Percentiles rank a stretch among this genome's conserved stretches.
These are phyloP conservation scores for Lasiosphaeria miniovina DNA, from an alignment of 495 filamentous ascomycete species.

Conservation along the genomic window DNA sequence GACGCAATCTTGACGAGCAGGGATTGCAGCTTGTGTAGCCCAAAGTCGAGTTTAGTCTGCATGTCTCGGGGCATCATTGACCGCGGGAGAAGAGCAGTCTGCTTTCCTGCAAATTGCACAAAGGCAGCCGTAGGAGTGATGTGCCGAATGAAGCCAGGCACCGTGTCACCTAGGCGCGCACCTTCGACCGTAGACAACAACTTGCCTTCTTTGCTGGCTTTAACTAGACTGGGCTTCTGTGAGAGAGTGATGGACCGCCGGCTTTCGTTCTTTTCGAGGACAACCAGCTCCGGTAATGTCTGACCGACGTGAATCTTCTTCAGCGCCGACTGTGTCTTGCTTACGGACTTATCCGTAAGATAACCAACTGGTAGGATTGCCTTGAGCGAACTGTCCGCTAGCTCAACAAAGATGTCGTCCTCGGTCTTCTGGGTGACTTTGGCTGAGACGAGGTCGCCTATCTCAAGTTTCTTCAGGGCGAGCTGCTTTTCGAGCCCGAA, in stretches of 20 bases:
- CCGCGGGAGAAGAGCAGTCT: conserved; percentile 76
- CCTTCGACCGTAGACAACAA: conserved; percentile 67
- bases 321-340: conserved; percentile 69
- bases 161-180: conserved; percentile 61
- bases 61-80: conserved; percentile 67
- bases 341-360: conserved; percentile 73
- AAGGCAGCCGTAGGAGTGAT: conserved; percentile 76
- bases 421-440: conserved; percentile 81
- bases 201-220: conserved; percentile 62
- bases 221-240: conserved; percentile 76
- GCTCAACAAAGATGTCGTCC: conserved; percentile 72
- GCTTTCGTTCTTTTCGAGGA: conserved; percentile 72
- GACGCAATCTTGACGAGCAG: conserved; percentile 66
- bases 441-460: conserved; percentile 69
- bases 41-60: conserved; percentile 66
- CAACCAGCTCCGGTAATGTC: conserved; percentile 73
- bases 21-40: conserved; percentile 67
- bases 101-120: conserved; percentile 73
- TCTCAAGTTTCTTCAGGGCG: conserved; percentile 65
- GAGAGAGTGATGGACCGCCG: conserved; percentile 71
- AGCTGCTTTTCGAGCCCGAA: conserved; percentile 73
- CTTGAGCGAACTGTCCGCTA: conserved; percentile 66
- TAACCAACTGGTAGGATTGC: conserved; percentile 73
- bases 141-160: conserved; percentile 81
- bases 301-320: conserved; percentile 81